A percentile compares a stretch with the other conserved stretches of the same genome.
Conservation (phyloP, 306 rosid species). For the Luffa acutangula region DNA sequence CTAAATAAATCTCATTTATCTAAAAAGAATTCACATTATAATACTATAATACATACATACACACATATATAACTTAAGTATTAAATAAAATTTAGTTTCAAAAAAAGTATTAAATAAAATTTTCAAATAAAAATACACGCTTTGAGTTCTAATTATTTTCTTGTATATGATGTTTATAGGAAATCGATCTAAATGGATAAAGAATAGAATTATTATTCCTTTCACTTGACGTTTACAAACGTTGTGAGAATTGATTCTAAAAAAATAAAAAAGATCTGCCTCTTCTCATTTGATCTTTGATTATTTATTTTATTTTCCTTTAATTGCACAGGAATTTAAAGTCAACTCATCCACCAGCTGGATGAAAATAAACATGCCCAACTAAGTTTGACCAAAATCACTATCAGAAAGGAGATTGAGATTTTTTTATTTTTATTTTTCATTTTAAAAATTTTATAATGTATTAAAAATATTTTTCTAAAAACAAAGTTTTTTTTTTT, state of each 20-base stretch:
- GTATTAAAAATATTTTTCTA: no score
- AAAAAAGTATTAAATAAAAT: not conserved
- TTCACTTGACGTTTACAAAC: not conserved
- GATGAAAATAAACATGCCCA: no score
- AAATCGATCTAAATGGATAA: not conserved
- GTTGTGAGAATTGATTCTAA: not conserved
- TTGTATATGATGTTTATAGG: not conserved
- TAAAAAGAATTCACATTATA: no score
- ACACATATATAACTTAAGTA: not conserved
- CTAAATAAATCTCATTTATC: no score
- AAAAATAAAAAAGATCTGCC: not conserved
- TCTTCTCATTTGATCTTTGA: not conserved
- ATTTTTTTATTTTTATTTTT: not conserved
- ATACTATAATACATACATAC: no score
- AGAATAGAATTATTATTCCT: not conserved
- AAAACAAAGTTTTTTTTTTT: no score
- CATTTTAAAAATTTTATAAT: not conserved
- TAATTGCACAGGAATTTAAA: not conserved
- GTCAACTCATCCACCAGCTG: not conserved
- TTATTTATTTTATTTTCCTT: not conserved
- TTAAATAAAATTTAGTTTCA: not conserved
- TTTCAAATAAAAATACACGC: not conserved
- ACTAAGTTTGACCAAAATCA: not conserved
- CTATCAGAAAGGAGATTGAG: no score
- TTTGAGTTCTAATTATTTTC: no score